Conservation (phyloP, 768 basidiomycete genomes). For the Cantharellus cinnabarinus region DNA sequence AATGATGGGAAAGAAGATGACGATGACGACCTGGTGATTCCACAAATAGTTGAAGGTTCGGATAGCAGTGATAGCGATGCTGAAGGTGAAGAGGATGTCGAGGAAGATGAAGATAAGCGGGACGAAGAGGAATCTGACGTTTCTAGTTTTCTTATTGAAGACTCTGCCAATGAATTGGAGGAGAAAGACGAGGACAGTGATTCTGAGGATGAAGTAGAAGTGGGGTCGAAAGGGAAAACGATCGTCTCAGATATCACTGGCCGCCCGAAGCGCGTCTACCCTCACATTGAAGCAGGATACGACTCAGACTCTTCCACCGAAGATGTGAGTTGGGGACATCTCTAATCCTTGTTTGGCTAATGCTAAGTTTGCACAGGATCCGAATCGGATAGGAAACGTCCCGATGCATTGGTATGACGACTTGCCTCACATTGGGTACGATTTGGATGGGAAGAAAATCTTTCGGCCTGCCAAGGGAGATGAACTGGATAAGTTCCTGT, state of each 20-base stretch:
- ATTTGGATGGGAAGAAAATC: constrained; percentile 84
- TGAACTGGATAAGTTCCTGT: constrained; percentile 89
- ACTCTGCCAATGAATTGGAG: constrained; percentile 23
- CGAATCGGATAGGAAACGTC: constrained; percentile 87
- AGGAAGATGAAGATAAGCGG: not conserved
- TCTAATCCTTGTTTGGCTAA: constrained; percentile 4
- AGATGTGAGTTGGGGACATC: constrained; percentile 35
- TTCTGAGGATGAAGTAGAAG: constrained; percentile 3
- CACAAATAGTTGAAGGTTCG: not conserved
- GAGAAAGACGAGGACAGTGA: constrained; percentile 13
- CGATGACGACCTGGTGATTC: constrained; percentile 9
- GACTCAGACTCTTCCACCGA: constrained; percentile 85
- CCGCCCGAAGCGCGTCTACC: constrained; percentile 64
- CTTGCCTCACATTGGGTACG: constrained; percentile 95
- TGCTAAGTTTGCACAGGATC: constrained; percentile 30
- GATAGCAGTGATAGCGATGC: constrained; percentile 16
- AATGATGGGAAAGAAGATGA: constrained; percentile 19
- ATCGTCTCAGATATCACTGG: constrained; percentile 66
- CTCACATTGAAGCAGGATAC: constrained; percentile 77
- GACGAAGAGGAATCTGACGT: not conserved
- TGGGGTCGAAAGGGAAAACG: constrained; percentile 43
- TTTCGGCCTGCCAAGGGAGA: constrained; percentile 88
- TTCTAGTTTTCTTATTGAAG: not conserved
- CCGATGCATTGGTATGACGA: constrained; percentile 99
- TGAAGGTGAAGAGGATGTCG: constrained; percentile 18